A percentile compares a stretch with the other conserved stretches of the same genome.
Conservation (phyloP, 495 filamentous ascomycete genomes). For the Apodospora peruviana region DNA sequence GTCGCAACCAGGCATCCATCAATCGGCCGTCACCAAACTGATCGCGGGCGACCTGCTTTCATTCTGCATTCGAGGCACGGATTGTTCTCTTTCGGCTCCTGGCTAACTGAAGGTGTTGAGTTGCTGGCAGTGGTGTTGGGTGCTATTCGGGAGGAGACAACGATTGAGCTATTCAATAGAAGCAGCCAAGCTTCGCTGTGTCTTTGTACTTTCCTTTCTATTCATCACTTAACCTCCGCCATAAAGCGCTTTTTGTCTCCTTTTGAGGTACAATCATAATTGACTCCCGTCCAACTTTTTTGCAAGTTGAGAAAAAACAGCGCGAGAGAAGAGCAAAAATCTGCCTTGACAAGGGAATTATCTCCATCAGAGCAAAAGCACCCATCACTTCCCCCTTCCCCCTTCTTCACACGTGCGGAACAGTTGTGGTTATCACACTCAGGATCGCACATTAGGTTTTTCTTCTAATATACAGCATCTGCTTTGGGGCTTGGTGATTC, state of each 20-base stretch:
- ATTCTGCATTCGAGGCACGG: constrained; percentile 3
- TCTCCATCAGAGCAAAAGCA: constrained; percentile 17
- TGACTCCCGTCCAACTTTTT: constrained; percentile 46
- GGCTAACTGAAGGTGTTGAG: constrained; percentile 18
- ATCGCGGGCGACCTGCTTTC: neutral
- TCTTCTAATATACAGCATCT: constrained; percentile 29
- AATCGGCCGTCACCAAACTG: neutral
- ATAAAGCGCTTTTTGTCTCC: constrained; percentile 30
- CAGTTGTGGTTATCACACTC: constrained; percentile 9
- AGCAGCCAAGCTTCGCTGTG: constrained; percentile 20
- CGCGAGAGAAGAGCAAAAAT: constrained; percentile 28
- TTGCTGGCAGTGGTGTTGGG: constrained; percentile 22
- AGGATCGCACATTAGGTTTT: constrained; percentile 13
- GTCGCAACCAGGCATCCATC: neutral
- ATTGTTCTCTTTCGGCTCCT: constrained; percentile 5
- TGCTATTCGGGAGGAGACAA: constrained; percentile 21
- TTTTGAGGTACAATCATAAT: constrained; percentile 54
- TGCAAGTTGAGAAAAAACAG: constrained; percentile 22
- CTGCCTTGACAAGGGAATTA: constrained; percentile 8
- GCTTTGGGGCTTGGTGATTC: constrained; percentile 8
- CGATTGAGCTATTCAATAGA: constrained; percentile 19
- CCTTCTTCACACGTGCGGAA: constrained; percentile 29
- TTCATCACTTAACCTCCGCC: constrained; percentile 23
- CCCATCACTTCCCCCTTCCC: constrained; percentile 28
- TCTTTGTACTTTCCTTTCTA: constrained; percentile 34